Base-by-base conservation (phyloP, 306 rosid species). In the Ziziphus jujuba region DNA sequence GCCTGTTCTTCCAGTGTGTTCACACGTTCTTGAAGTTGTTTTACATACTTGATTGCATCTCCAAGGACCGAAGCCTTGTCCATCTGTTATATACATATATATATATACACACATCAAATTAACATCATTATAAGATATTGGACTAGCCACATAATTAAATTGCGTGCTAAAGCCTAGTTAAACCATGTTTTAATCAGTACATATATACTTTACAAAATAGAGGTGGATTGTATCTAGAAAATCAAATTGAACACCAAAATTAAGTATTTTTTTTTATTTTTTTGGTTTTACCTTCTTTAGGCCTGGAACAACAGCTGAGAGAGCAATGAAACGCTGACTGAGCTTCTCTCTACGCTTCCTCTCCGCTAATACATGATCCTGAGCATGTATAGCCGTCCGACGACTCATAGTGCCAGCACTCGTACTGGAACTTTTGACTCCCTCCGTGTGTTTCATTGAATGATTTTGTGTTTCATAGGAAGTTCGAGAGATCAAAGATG, bases 11-110 rank as follows among this genome's bases (percentile, higher is more conserved):
- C 97, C 2, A 90, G 88, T 3, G 23, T 65, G 49, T 57, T 67
- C 81, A 83, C 74, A 3, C 85, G 85, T 45, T 83, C 86, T 72
- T 86, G 80, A 19, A 92, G 83, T 47, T 87, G 79, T 49, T 90
- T 84, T 75, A 87, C 69, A 65, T 87, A 73, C 63, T 75, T 79
- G 19, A 86, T 76, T 1, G 97, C 96, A 72, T 84, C 97, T 72
- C 84, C 96, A 52, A 89, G 86, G 6, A 92, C 92, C 0, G 98
- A 86, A 67, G 97, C 96, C 79, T 92, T 92, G 69, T 90, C 97
- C 91, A 80, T 86, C 98, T 92, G 79, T 73, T 59, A 24, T 59
- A 24, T 28, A 28, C 33, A 28, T 28, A 28, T 28, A 12, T 64
- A n/a, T 28, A 28, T 4, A 28, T 28, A 28, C 4, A 12, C 65